These are phyloP conservation scores for Calonectria henricotiae DNA, from an alignment of 2,329 filamentous ascomycete genomes.

Conservation along the genomic window DNA sequence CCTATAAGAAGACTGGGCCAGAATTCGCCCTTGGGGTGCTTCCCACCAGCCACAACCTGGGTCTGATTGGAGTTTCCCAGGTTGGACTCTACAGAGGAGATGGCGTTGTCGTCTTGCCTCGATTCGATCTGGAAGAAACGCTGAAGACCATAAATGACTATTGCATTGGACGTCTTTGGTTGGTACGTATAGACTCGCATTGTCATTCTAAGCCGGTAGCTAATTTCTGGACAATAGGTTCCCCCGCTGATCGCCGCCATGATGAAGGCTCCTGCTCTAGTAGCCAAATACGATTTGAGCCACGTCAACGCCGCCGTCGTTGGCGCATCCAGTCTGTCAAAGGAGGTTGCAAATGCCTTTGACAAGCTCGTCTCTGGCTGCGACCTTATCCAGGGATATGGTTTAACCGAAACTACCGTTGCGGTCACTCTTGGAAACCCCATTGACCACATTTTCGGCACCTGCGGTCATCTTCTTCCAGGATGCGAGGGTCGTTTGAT, in stretches of 20 bases:
- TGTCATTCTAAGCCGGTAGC: not conserved
- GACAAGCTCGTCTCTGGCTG: constrained; percentile 28
- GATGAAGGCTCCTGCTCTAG: constrained; percentile 27
- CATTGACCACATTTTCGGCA: constrained; percentile 29
- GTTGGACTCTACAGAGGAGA: constrained; percentile 30
- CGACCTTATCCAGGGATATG: constrained; percentile 31
- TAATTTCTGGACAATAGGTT: constrained; percentile 14
- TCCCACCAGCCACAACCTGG: constrained; percentile 30
- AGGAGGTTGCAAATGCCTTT: constrained; percentile 23
- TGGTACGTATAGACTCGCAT: not conserved
- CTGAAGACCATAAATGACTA: constrained; percentile 32
- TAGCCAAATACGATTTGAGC: constrained; percentile 28
- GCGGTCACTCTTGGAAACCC: constrained; percentile 30
- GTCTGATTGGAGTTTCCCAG: constrained; percentile 25
- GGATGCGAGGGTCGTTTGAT: constrained; percentile 28
- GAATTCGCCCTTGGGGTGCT: constrained; percentile 29
- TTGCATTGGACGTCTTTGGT: constrained; percentile 29
- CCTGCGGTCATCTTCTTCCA: constrained; percentile 30
- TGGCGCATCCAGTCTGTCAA: constrained; percentile 28
- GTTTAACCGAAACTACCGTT: constrained; percentile 28
- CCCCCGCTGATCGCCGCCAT: constrained; percentile 31
- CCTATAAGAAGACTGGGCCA: constrained; percentile 28
- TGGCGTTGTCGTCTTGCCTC: constrained; percentile 27
- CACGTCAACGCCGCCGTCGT: constrained; percentile 30
- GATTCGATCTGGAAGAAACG: constrained; percentile 31